These are phyloP conservation scores for Stephania yunnanensis DNA, from an alignment of 164 flowering plant genomes.

Conservation along the genomic window DNA sequence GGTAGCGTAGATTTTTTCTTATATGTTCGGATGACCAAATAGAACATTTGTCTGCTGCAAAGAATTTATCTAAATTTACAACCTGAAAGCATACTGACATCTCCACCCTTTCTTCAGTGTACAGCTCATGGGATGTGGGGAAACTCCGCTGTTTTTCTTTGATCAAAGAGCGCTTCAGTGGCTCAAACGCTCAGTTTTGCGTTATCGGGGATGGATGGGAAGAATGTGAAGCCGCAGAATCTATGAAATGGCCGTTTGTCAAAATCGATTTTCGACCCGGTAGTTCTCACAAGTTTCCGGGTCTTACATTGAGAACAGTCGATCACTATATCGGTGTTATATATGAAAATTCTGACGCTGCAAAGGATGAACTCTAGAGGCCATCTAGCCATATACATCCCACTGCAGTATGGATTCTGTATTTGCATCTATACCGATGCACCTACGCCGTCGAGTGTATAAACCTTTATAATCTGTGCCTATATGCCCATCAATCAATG, in stretches of 20 bases:
- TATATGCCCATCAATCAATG: not conserved
- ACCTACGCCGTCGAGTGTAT: not conserved
- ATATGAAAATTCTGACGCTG: conserved; percentile 41
- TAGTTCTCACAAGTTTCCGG: conserved; percentile 72
- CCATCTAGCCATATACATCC: not conserved
- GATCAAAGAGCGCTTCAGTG: conserved; percentile 65
- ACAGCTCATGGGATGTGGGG: conserved; percentile 94
- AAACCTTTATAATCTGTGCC: not conserved
- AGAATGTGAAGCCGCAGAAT: conserved; percentile 85
- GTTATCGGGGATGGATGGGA: conserved; percentile 96
- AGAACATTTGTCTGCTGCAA: not conserved
- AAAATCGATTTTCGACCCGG: conserved; percentile 56
- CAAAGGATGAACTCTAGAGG: conserved; percentile 26
- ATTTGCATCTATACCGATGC: not conserved
- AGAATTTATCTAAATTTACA: not conserved
- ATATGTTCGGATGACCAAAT: not conserved
- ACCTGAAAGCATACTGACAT: not conserved
- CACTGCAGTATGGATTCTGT: not conserved
- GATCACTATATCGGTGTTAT: conserved; percentile 60
- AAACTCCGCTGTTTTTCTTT: conserved; percentile 72
- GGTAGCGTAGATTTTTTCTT: not conserved
- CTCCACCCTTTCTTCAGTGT: conserved; percentile 42
- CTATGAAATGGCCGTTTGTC: conserved; percentile 85
- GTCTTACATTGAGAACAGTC: conserved; percentile 57
- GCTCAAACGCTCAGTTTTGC: conserved; percentile 60